A percentile compares a stretch with the other conserved stretches of the same genome.
phyloP scores from a whole-genome alignment of 2,329 filamentous ascomycete genomes.

The Botryotinia convoluta region DNA sequence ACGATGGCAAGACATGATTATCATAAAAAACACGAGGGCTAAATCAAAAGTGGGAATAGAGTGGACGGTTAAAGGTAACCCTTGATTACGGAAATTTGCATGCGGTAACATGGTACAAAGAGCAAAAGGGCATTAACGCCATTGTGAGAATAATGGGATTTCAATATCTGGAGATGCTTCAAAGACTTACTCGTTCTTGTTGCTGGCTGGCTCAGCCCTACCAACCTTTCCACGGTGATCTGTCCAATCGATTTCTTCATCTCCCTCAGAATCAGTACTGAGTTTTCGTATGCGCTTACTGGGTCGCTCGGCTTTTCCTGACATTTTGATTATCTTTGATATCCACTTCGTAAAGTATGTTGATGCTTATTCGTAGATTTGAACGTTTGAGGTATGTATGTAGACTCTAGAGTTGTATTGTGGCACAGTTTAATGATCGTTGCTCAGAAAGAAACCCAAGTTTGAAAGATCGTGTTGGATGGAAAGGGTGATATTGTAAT shows the following conservation, averaged over 20 bases:
- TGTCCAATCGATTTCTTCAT: slow-evolving; percentile 28
- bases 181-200: slow-evolving; percentile 29
- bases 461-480: not conserved
- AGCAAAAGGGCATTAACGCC: slow-evolving; percentile 13
- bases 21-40: slow-evolving; percentile 10
- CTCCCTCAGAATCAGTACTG: slow-evolving; percentile 37
- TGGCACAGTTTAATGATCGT: slow-evolving; percentile 8
- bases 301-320: slow-evolving; percentile 30
- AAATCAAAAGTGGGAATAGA: slow-evolving; percentile 16
- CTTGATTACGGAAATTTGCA: slow-evolving; percentile 18
- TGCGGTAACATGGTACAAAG: not conserved
- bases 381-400: slow-evolving; percentile 7
- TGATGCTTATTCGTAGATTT: not conserved
- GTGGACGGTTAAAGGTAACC: slow-evolving; percentile 9
- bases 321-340: slow-evolving; percentile 26
- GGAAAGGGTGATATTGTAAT: not conserved
- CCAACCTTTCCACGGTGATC: slow-evolving; percentile 25
- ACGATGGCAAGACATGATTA: slow-evolving; percentile 1
- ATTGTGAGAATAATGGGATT: slow-evolving; percentile 8
- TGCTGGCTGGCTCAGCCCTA: slow-evolving; percentile 27
- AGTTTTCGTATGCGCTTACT: slow-evolving; percentile 33
- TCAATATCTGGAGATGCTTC: slow-evolving; percentile 7
- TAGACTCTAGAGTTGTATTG: slow-evolving; percentile 2
- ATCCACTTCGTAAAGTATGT: slow-evolving; percentile 7
- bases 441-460: not conserved